These are phyloP conservation scores for Citrus sp. DNA, from an alignment of 345 rosid genomes.

Conservation along the genomic window DNA sequence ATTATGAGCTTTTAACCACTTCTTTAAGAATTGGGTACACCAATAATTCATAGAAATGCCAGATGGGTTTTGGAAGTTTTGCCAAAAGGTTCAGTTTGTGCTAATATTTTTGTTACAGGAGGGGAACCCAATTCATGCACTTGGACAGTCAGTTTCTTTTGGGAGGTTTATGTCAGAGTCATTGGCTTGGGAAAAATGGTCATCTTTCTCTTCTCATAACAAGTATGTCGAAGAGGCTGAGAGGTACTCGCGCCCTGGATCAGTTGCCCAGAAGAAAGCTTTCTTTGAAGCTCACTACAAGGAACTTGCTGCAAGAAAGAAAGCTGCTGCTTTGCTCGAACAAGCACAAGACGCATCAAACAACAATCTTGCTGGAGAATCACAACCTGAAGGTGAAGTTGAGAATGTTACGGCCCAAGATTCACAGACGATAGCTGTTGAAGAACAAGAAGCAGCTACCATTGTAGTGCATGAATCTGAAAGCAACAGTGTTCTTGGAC, in stretches of 20 bases:
- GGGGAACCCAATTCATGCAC: constrained; percentile 58
- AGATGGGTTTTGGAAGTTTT: background rate
- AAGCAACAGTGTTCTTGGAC: constrained; percentile 22
- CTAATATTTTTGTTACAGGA: constrained; percentile 39
- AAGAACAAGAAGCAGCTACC: background rate
- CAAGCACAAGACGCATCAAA: constrained; percentile 36
- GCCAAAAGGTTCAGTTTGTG: background rate
- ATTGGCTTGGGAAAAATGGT: constrained; percentile 94
- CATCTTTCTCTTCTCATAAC: constrained; percentile 67
- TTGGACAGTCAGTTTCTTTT: constrained; percentile 83
- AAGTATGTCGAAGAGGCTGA: constrained; percentile 80
- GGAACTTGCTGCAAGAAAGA: constrained; percentile 74
- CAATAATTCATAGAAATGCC: constrained; percentile 6
- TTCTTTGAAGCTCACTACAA: constrained; percentile 88
- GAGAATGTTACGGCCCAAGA: constrained; percentile 10
- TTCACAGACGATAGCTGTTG: background rate
- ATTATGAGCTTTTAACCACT: background rate
- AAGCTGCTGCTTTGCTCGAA: constrained; percentile 69
- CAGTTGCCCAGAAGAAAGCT: constrained; percentile 87
- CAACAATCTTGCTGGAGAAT: constrained; percentile 7
- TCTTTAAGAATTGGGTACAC: background rate
- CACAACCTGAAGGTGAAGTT: constrained; percentile 14
- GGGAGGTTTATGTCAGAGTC: constrained; percentile 89
- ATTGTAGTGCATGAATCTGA: constrained; percentile 15
- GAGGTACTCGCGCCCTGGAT: constrained; percentile 70